Base-by-base conservation (phyloP, 108 stramenopile genomes). In the Discostella stelligeroides region DNA sequence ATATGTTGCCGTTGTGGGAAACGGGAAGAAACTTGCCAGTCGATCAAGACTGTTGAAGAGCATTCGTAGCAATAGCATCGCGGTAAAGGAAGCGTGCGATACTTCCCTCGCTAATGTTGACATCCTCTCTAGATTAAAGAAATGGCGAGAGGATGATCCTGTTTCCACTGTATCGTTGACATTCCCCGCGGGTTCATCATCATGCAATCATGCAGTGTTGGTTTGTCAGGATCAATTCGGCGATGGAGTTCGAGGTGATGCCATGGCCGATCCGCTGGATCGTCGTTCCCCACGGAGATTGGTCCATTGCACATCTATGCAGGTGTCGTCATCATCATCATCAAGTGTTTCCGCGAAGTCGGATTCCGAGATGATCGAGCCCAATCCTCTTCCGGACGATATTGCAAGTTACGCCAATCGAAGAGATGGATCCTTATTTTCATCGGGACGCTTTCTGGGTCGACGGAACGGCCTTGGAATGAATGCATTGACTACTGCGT, bases 1-100 rank as follows among this genome's bases (percentile, higher is more conserved):
- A 17, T 92, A 92, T 61, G 50, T 85, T 14, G 86, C 91, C 12
- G 87, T 92, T 13, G 81, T 92, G 37, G 91, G 91, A 11, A 92
- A 86, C 55, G 88, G 86, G 13, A 82, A 84, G 25, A 75, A 73
- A 49, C 34, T 89, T 30, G 79, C 76, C 10, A 66, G 81, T 20
- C 74, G 79, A 23, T 56, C 63, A 3, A 79, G 79, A 17, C 54
- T 80, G 39, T 48, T 69, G 20, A 84, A 75, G 45, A 50, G 62
- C 23, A 60, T 77, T 50, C 61, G 73, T 25, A 64, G 60, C 42
- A 38, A 29, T 47, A 20, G 56, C 54, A 24, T 45, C 67, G 53
- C 37, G 13, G 74, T 62, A n/a, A 68, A 65, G 42, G 79, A 75
- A 45, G 27, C 63, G 9, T 71, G 23, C 41, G 77, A 79, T 60